Base-by-base conservation (phyloP, 2,329 filamentous ascomycete species). In the Beauveria caledonica region DNA sequence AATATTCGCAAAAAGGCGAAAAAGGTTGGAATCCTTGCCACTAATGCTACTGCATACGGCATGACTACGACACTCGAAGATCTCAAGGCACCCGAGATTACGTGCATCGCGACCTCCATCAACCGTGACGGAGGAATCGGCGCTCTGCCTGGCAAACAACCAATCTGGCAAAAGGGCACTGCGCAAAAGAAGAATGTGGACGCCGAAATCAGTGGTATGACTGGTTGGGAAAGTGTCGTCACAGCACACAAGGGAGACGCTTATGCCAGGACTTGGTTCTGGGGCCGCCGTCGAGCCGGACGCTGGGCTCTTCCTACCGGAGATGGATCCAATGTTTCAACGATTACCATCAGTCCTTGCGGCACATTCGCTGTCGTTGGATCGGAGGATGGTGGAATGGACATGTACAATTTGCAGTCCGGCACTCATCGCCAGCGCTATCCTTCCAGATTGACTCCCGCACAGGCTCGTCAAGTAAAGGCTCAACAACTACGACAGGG, bases 341-440 rank as follows among this genome's bases (percentile, higher is more conserved):
- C 89, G 58, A 91, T 99, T 21, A 84, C 92, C 11, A 88, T 99
- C 62, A 96, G 90, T 58, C 83, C 90, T 1, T 99, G 94, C 68
- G 94, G 94, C 60, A 97, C 90, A 1, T 99, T 99, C 77, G 92
- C 92, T 2, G 76, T 97, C 5, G 81, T 99, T 23, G 94, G 94
- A 1, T 97, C 93, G 1, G 85, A 85, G 33, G 86, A 82, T 42
- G 94, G 94, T 46, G 84, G 86, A 39, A 86, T 99, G 60, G 92
- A 97, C 72, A 93, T 96, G 88, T 97, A 89, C 82, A 99, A 99
- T 71, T 78, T 99, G 62, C 94, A 99, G 72, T 97, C 94, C 49
- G 94, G 94, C 49, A 79, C 87, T 21, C 90, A 95, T 72, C 86
- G 93, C 61, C 91, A 95, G 69, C 85, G 88, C 19, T 99, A 96